Conservation (phyloP, 192 early-diverging fungal species). For the Backusella australiensis region DNA sequence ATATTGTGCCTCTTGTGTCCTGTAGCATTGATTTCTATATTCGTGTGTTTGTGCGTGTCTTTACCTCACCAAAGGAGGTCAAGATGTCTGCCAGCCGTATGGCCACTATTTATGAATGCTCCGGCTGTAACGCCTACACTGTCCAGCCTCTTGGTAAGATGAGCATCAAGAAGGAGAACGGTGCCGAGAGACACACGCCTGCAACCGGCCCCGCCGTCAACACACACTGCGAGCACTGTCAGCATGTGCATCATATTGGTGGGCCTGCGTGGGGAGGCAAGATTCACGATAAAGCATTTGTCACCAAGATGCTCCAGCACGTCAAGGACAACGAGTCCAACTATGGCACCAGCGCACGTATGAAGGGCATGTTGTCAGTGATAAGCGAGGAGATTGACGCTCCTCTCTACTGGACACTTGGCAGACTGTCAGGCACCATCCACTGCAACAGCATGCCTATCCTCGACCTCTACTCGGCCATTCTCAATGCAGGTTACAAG, state of each 20-base stretch:
- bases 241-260: conserved; percentile 71
- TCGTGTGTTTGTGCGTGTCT: conserved; percentile 92
- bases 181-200: conserved; percentile 64
- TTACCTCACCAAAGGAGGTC: conserved; percentile 64
- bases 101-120: conserved; percentile 80
- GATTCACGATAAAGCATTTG: conserved; percentile 84
- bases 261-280: conserved; percentile 90
- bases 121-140: conserved; percentile 73
- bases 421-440: conserved; percentile 65
- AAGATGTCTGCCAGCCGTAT: conserved; percentile 85
- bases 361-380: conserved; percentile 95
- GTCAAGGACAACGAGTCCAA: conserved; percentile 54
- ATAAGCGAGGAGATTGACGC: conserved; percentile 72
- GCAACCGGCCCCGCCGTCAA: conserved; percentile 60
- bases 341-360: conserved; percentile 83
- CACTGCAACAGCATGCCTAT: conserved; percentile 76
- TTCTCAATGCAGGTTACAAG: conserved; percentile 88
- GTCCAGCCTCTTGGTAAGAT: conserved; percentile 75
- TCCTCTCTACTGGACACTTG: conserved; percentile 83
- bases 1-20: conserved; percentile 86
- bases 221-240: conserved; percentile 72
- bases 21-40: conserved; percentile 99
- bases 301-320: conserved; percentile 74
- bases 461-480: conserved; percentile 70
- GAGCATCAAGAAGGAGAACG: conserved; percentile 45